phyloP scores from a whole-genome alignment of 2,329 filamentous ascomycete species.

The Pestalotiopsis fici region DNA sequence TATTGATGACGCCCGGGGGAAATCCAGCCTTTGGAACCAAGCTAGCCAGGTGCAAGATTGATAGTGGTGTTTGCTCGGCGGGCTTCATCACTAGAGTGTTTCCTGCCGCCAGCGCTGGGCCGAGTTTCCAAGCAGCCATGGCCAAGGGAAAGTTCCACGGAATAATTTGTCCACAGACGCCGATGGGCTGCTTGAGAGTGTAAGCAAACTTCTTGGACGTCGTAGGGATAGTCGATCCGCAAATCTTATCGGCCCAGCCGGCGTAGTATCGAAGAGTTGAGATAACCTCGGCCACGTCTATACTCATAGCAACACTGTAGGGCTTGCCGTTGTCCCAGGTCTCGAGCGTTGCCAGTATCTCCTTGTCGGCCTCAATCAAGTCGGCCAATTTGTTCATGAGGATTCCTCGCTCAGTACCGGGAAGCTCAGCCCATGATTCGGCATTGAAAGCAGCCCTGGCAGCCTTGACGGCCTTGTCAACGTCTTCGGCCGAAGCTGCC shows the following conservation, averaged over 20 bases:
- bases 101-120: conserved; percentile 66
- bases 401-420: conserved; percentile 65
- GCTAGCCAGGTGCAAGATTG: conserved; percentile 64
- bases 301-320: conserved; percentile 60
- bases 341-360: conserved; percentile 55
- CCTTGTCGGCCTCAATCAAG: conserved; percentile 65
- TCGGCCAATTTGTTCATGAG: conserved; percentile 73
- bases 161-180: conserved; percentile 74
- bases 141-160: conserved; percentile 52
- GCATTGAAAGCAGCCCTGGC: conserved; percentile 70
- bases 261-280: conserved; percentile 70
- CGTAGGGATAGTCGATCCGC: conserved; percentile 75
- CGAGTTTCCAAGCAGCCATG: conserved; percentile 78
- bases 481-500: conserved; percentile 63
- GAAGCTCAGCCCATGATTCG: conserved; percentile 68
- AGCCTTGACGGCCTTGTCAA: conserved; percentile 67
- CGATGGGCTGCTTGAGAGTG: conserved; percentile 74
- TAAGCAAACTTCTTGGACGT: conserved; percentile 71
- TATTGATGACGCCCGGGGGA: conserved; percentile 76
- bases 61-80: conserved; percentile 68
- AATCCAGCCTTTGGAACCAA: conserved; percentile 75
- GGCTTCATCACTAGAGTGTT: conserved; percentile 67
- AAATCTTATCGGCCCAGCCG: conserved; percentile 78
- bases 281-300: conserved; percentile 57
- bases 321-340: conserved; percentile 86